These are phyloP conservation scores for Linanthus parryae DNA, from an alignment of 148 eudicot genomes.

Conservation along the genomic window DNA sequence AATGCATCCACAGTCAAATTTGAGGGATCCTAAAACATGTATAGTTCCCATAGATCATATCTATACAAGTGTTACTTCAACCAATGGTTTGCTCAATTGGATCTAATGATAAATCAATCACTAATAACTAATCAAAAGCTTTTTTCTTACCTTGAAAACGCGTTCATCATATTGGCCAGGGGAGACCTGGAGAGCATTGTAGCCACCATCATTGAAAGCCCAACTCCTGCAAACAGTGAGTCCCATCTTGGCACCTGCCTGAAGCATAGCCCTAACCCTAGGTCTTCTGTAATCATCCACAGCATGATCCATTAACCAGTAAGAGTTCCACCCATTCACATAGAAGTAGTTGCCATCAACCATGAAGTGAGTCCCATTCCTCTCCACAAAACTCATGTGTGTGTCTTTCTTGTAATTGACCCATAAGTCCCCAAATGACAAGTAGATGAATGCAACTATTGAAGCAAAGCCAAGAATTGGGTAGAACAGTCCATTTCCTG, in stretches of 20 bases:
- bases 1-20: background rate
- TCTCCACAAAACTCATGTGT: conserved; percentile 60
- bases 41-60: background rate
- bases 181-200: conserved; percentile 85
- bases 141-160: conserved; percentile 53
- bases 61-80: too few species aligned
- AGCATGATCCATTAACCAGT: conserved; percentile 96
- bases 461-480: conserved; percentile 61
- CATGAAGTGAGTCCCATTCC: conserved; percentile 75
- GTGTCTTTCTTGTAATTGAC: conserved; percentile 17
- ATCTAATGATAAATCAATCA: background rate
- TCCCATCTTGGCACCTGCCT: conserved; percentile 83
- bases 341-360: conserved; percentile 69
- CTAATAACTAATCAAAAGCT: background rate
- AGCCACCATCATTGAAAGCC: conserved; percentile 90
- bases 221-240: conserved; percentile 92
- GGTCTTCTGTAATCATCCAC: conserved; percentile 44
- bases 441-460: conserved; percentile 46
- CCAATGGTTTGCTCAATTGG: too few species aligned
- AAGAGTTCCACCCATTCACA: conserved; percentile 95
- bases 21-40: background rate
- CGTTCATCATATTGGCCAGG: conserved; percentile 79
- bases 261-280: conserved; percentile 51
- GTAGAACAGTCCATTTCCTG: conserved; percentile 56
- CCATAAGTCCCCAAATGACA: conserved; percentile 72